Evolutionary conservation across 371 early-diverging fungal species (phyloP), one percentile per base, ranked within the genome.

Genomic region (Mortierella sp.): DNA sequence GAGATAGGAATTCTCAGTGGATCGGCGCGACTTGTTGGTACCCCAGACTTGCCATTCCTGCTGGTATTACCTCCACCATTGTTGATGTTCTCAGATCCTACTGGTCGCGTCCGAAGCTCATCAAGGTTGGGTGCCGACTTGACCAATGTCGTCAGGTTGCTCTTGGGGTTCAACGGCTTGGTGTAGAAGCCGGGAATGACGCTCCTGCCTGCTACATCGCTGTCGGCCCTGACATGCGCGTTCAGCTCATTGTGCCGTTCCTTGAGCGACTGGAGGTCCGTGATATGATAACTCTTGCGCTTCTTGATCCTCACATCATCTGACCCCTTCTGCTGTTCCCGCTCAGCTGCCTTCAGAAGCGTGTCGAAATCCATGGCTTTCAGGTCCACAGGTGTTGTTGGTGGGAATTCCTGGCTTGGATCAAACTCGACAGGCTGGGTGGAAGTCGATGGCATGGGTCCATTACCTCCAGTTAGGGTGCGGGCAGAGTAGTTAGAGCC

Each of bases 301-400:
- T 82, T 85, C 72, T 81, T 73, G 48, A 74, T 4, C 24, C 73
- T 82, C 26, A 77, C 75, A 42, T 82, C 82, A 42, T 82, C 86
- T 50, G 72, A 82, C 2, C 82, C 80, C 45, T 75, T 79, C 55
- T 70, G 77, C 44, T 85, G 86, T 65, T 85, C 86, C 16, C 79
- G 76, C 28, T 85, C 86, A 2, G 86, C 86, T 9, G 82, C 78
- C 58, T 58, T 76, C 70, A 85, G 26, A 45, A 85, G 77, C 24
- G 86, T 72, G 10, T 82, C 86, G 57, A 85, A 82, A 63, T 85
- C 86, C 86, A 85, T 82, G 3, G 77, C 74, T 71, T 82, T 77
- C 50, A 85, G 68, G 45, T 85, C 86, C 55, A 73, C 68, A n/a
- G 82, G 86, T 5, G 86, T 82, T n/a, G 72, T 70, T 16, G 81